A percentile compares a stretch with the other conserved stretches of the same genome.
Conservation (phyloP, 192 early-diverging fungal species). For the Entomortierella chlamydospora region DNA sequence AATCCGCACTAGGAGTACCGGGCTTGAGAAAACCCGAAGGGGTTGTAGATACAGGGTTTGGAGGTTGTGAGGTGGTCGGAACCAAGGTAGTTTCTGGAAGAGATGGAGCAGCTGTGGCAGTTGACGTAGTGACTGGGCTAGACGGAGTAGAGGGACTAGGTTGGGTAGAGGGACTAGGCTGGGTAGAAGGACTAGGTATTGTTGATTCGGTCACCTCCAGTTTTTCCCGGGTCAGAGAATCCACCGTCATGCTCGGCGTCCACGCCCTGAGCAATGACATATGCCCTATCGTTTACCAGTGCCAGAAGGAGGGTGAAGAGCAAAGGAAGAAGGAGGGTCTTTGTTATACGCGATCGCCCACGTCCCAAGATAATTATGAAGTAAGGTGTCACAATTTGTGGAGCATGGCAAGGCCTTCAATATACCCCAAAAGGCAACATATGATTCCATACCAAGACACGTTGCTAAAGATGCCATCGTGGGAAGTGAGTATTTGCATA, state of each 20-base stretch:
- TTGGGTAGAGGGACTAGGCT: neutral
- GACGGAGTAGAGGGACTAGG: too few relatives aligned
- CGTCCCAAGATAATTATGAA: too few relatives aligned
- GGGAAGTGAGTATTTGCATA: too few relatives aligned
- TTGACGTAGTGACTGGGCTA: neutral
- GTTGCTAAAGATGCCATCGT: too few relatives aligned
- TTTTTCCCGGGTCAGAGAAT: conserved; percentile 4
- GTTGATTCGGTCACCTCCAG: conserved; percentile 12
- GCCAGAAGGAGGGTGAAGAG: conserved; percentile 15
- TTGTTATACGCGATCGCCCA: conserved; percentile 8
- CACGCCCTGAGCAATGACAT: conserved; percentile 2
- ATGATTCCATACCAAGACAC: too few relatives aligned
- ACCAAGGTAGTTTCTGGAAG: neutral
- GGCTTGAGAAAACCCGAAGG: conserved; percentile 26
- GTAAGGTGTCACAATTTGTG: too few relatives aligned
- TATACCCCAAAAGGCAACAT: too few relatives aligned
- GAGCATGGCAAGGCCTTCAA: too few relatives aligned
- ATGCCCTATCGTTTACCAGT: neutral
- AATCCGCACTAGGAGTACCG: conserved; percentile 35
- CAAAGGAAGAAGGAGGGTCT: conserved; percentile 9
- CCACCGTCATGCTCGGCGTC: conserved; percentile 14
- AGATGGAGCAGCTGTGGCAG: neutral
- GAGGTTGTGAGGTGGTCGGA: neutral
- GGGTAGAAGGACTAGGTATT: neutral
- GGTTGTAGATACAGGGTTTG: neutral